Conservation (phyloP, 768 basidiomycete genomes). For the Calocybe cyanea region DNA sequence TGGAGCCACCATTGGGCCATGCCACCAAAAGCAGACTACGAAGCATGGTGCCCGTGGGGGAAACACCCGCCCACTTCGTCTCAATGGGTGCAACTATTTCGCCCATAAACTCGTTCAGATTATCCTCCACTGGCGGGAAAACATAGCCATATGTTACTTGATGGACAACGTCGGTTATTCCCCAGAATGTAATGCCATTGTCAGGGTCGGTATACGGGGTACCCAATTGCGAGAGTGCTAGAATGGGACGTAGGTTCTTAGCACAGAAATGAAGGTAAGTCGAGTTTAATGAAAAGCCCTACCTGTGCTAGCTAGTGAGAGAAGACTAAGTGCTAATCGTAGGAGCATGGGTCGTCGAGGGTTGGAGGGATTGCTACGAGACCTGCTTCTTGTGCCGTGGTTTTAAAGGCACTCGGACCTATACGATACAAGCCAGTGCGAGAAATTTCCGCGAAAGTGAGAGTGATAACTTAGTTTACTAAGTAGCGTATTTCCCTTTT, state of each 20-base stretch:
- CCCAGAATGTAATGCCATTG: conserved; percentile 54
- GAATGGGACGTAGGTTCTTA: background rate
- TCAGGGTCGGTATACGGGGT: conserved; percentile 45
- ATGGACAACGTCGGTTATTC: conserved; percentile 38
- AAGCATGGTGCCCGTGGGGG: conserved; percentile 53
- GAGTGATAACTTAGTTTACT: conserved; percentile 7
- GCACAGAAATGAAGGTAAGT: background rate
- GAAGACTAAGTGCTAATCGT: conserved; percentile 28
- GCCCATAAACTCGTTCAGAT: conserved; percentile 55
- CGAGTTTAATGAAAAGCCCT: conserved; percentile 12
- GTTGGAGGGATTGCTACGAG: conserved; percentile 9
- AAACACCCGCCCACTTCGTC: conserved; percentile 53
- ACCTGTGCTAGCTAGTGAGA: conserved; percentile 41
- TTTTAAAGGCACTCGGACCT: conserved; percentile 16
- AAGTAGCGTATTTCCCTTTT: conserved; percentile 13
- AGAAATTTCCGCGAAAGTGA: conserved; percentile 24
- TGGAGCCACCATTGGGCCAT: conserved; percentile 52
- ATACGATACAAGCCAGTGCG: conserved; percentile 13
- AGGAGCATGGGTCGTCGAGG: conserved; percentile 27
- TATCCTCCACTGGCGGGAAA: conserved; percentile 44
- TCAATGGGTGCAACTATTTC: conserved; percentile 55
- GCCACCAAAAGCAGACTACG: conserved; percentile 54
- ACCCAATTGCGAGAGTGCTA: conserved; percentile 42
- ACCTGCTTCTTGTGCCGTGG: conserved; percentile 5
- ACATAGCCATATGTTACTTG: conserved; percentile 44